Percentiles rank a stretch among this genome's conserved stretches.
Evolutionary conservation across 2,329 filamentous ascomycete genomes (phyloP).

Genomic region (Cladophialophora psammophila): DNA sequence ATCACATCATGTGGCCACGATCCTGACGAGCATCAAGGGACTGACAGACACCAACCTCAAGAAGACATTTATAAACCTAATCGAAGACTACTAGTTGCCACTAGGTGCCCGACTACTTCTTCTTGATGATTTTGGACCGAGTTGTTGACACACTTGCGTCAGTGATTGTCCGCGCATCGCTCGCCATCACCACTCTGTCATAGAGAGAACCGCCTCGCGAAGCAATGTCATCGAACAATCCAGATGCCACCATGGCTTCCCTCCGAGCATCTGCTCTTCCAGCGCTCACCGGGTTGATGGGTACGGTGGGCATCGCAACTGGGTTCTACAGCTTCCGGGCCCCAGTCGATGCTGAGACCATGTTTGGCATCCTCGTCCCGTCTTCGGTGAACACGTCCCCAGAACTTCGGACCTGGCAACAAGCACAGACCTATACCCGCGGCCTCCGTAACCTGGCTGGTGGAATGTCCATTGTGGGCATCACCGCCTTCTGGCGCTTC

Average conservation of each 20-base stretch:
- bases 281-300: conserved; percentile 3
- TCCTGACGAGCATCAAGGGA: not conserved
- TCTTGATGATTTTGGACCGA: not conserved
- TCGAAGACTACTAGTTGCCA: not conserved
- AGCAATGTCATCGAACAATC: not conserved
- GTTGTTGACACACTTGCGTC: not conserved
- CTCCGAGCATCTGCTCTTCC: conserved; percentile 6
- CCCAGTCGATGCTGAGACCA: conserved; percentile 6
- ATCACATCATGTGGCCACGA: not conserved
- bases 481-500: conserved; percentile 13
- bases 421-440: conserved; percentile 10
- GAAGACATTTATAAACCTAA: not conserved
- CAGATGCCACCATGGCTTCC: not conserved
- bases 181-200: not conserved
- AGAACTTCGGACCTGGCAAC: conserved; percentile 11
- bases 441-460: conserved; percentile 4
- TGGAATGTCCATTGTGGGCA: conserved; percentile 10
- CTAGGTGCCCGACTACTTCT: no score
- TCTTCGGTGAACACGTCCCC: conserved; percentile 1
- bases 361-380: conserved; percentile 9
- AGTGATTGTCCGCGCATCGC: not conserved
- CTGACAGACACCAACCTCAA: not conserved
- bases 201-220: not conserved
- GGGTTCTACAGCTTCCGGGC: conserved; percentile 5
- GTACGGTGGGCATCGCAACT: conserved; percentile 11